Evolutionary conservation across 805 yeast genomes (phyloP), one percentile per base, ranked within the genome.

Genomic region (Saccharomycopsis lassenensis): DNA sequence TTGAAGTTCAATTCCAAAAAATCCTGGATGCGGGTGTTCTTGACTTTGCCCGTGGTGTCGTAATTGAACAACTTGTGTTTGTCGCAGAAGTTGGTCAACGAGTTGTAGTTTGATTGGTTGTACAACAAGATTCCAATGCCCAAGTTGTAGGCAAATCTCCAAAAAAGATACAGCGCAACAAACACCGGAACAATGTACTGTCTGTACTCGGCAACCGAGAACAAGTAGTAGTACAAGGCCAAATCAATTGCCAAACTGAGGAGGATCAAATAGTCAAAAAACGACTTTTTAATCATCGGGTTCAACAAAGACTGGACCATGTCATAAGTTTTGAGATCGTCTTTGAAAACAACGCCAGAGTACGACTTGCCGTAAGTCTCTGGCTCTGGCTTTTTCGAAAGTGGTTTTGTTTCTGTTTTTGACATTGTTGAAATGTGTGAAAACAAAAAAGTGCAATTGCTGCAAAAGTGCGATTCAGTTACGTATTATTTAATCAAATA

Each of bases 231-330:
- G 40, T 59, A 64, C 6, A 63, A 33, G 22, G 48, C 44, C 15
- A 56, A 47, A 41, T 65, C 62, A 1, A 58, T 46, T 3, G 55
- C 26, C 29, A 75, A 52, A 1, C 68, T 51, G 2, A 62, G 35
- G 16, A 79, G 64, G 40, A 82, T 81, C 25, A 69, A 46, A n/a
- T 67, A 45, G 51, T 83, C 94, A 32, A 75, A 65, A 35, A 69
- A 56, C 0, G 87, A 76, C 51, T 83, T 84, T 35, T 69, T 65
- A 35, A 81, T 56, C 1, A 77, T 68, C 2, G 93, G 91, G 57
- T 83, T 89, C 48, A 83, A 75, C 33, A 84, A 59, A 1, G 89
- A 77, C 44, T 84, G 66, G 23, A 83, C 79, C 91, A 83, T 82
- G 52, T 83, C 94, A 49, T 77, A 79, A 21, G 94, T 83, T 46